Base-by-base conservation (phyloP, 2,329 filamentous ascomycete genomes). In the Penicillium hesseltinei region DNA sequence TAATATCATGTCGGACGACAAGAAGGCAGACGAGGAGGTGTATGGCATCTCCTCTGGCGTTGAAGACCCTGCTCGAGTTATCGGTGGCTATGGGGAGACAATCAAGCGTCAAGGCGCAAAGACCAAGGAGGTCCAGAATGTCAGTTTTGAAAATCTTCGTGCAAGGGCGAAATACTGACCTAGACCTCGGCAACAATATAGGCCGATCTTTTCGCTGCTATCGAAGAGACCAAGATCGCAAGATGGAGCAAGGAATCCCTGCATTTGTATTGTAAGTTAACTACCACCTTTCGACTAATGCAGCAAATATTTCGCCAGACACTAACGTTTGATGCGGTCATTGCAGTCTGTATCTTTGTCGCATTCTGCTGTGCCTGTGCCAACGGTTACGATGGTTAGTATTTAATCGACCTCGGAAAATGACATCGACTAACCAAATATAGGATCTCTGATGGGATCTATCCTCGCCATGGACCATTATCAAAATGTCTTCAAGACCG, bases 151-250 rank as follows among this genome's bases (percentile, higher is more conserved):
- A 31, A 10, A 15, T 23, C 7, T 4, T 17, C 5, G 4, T 23
- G 8, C 11, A 33, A 4, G 7, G 19, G 29, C 29, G 13, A 21
- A 33, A 23, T 33, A 23, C 44, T 46, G 29, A 46, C 21, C 27
- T 33, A 33, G 29, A 17, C 8, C 27, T 21, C n/a, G 31, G 15
- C 15, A 23, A 29, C 0, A 23, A 33, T 33, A 36, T n/a, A 81
- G 79, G 79, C 80, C 66, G 78, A 81, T 42, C 67, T 81, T 27
- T 81, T 69, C 62, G 78, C 79, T 39, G 79, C 79, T 40, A 69
- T 81, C 44, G 70, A 79, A 49, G 78, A 80, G 63, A 75, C 75
- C 43, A 75, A 77, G 35, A 80, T 81, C 42, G 55, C 62, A 43
- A 61, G 45, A 51, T 72, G 69, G 69, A 72, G 69, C 60, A 64